Percentiles rank a stretch among this genome's conserved stretches.
These are phyloP conservation scores for Solanum clarkiae DNA, from an alignment of 257 asterid genomes.

Conservation along the genomic window DNA sequence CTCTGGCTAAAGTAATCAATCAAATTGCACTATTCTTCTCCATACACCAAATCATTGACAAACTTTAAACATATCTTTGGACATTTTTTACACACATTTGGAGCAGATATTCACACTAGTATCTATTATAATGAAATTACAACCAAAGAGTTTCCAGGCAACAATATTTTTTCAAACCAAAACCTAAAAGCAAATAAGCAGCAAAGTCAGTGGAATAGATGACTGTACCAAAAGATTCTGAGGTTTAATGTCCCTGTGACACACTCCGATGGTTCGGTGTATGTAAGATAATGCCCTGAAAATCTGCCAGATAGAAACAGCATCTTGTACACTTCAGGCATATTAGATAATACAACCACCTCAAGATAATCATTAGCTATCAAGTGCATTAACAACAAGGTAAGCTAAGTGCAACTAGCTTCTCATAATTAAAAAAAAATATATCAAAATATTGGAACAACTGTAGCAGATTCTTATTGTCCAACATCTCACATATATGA, in stretches of 20 bases:
- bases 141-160: background rate
- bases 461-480: background rate
- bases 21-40: background rate
- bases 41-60: background rate
- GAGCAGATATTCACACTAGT: background rate
- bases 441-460: background rate
- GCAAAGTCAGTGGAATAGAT: background rate
- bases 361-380: background rate
- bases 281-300: slow-evolving; percentile 90
- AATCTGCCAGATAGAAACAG: slow-evolving; percentile 43
- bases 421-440: background rate
- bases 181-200: background rate
- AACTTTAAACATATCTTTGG: background rate
- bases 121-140: background rate
- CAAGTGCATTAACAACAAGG: background rate
- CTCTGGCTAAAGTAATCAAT: background rate
- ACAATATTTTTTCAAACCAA: background rate
- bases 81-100: background rate
- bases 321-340: background rate
- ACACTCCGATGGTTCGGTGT: slow-evolving; percentile 78
- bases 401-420: background rate
- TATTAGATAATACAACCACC: background rate
- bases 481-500: background rate
- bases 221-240: slow-evolving; percentile 77
- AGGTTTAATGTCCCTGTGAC: slow-evolving; percentile 98